These are phyloP conservation scores for Penicillium capsulatum DNA, from an alignment of 2,329 filamentous ascomycete species.

Conservation along the genomic window DNA sequence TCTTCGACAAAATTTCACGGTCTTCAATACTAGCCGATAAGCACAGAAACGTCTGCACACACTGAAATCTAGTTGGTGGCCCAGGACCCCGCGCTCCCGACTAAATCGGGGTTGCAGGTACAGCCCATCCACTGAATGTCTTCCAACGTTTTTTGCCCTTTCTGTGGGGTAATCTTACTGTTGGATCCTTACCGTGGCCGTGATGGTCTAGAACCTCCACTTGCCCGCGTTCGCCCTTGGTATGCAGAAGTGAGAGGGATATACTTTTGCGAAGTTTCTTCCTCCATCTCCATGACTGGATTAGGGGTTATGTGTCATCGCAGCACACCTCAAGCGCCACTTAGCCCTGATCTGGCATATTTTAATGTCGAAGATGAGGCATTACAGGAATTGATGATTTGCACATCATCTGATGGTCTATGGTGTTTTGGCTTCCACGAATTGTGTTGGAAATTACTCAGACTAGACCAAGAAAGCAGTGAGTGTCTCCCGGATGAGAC, in stretches of 20 bases:
- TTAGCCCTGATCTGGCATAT: neutral
- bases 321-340: neutral
- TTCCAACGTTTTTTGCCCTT: neutral
- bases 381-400: neutral
- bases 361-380: neutral
- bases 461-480: neutral
- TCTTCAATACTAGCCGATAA: too few relatives aligned
- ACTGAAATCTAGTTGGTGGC: too few relatives aligned
- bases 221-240: neutral
- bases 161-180: neutral
- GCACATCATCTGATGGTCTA: neutral
- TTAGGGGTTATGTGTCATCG: neutral
- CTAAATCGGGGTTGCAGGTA: too few relatives aligned
- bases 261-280: neutral
- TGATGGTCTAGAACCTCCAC: neutral
- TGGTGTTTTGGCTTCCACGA: neutral
- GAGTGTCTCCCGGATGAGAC: neutral
- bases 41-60: too few relatives aligned
- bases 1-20: too few relatives aligned
- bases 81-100: too few relatives aligned
- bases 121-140: neutral
- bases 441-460: neutral
- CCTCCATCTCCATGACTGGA: neutral
- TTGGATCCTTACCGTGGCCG: neutral
- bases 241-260: neutral